Evolutionary conservation across 140 eudicot species (phyloP), one percentile per base, ranked within the genome.

Genomic region (Stevia rebaudiana): DNA sequence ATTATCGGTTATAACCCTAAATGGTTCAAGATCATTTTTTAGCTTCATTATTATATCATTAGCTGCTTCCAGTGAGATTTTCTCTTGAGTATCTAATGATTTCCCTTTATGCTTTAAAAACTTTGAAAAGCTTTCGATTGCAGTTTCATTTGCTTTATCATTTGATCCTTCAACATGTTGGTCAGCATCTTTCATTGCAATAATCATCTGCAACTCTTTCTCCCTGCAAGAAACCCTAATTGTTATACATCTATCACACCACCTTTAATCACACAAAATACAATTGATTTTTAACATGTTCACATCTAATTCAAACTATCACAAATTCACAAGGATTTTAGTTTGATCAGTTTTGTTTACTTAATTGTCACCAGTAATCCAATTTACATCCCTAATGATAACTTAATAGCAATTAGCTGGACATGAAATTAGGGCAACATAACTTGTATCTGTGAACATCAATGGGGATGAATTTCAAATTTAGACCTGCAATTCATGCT

Each of bases 131-230:
- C 48, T 68, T 48, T 28, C 63, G 6, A 59, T 41, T 3, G 65
- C 58, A 43, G 63, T 41, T 19, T 70, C 80, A 49, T 59, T 54
- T 18, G 10, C 36, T 62, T 48, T 65, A 8, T 42, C 54, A 33
- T 75, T 78, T 46, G 12, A 76, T 42, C 73, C 78, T 13, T 71
- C 75, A 15, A 35, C 6, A 55, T 4, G 25, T 18, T 54, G 82
- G 24, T 76, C 65, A 17, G 47, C 48, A 46, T 76, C 84, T 77
- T 83, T 91, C 68, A 79, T 65, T 43, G 18, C 52, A 54, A 75
- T 74, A 72, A 91, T 78, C 87, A 77, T 72, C 73, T 85, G 95
- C 78, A 91, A 37, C 76, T 91, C 98, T 40, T 81, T 81, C 69
- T 88, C 79, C 96, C 98, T 92, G 76, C 16, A 69, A 70, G 15